Conservation (phyloP, 1,284 basidiomycete species). For the Trichosporon coremiiforme region DNA sequence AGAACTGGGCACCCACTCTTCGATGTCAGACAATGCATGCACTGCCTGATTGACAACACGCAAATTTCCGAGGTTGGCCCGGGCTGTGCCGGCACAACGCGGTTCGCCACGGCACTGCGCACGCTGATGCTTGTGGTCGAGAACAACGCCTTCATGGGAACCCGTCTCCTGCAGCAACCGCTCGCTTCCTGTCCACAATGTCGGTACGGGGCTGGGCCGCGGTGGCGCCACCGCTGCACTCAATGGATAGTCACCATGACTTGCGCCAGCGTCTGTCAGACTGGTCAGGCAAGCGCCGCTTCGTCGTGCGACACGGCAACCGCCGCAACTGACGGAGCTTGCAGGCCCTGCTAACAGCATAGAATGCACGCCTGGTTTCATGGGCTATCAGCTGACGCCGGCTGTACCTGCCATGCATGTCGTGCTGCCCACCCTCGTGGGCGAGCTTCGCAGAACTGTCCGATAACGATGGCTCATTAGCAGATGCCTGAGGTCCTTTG, state of each 20-base stretch:
- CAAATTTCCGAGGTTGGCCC: background rate
- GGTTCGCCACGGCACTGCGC: background rate
- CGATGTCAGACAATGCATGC: background rate
- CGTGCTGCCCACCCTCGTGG: background rate
- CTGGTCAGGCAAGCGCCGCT: background rate
- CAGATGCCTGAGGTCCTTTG: too few relatives aligned
- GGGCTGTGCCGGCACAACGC: background rate
- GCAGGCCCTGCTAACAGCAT: background rate
- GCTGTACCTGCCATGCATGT: background rate
- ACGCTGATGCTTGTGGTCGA: too few relatives aligned
- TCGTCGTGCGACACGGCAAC: background rate
- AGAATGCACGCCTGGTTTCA: background rate
- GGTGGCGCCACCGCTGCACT: background rate
- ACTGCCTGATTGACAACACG: background rate
- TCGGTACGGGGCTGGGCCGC: background rate
- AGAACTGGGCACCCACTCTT: background rate
- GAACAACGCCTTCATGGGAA: too few relatives aligned
- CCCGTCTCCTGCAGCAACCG: too few relatives aligned
- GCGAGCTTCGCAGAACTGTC: background rate
- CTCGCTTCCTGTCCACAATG: background rate
- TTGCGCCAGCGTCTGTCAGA: too few relatives aligned
- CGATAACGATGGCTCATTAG: too few relatives aligned
- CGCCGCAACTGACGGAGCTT: background rate
- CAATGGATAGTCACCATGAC: background rate
- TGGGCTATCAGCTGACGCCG: background rate